Base-by-base conservation (phyloP, 2,329 filamentous ascomycete genomes). In the Fusarium sp. region DNA sequence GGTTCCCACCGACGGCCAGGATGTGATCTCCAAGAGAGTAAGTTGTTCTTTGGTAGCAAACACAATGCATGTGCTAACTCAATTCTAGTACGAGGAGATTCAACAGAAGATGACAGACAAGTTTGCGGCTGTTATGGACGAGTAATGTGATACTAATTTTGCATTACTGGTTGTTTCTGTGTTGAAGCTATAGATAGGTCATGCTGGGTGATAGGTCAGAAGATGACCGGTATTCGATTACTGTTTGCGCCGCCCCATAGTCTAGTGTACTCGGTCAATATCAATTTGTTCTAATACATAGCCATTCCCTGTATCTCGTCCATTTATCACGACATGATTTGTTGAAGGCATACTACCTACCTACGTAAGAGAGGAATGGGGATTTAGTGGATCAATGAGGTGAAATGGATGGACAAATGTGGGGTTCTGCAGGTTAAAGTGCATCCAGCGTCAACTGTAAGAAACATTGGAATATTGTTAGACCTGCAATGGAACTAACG, bases 41-140 rank as follows among this genome's bases (percentile, higher is more conserved):
- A 78, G 89, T 80, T 50, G 20, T 44, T 18, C 42, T 36, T 30
- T n/a, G n/a, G 36, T 9, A 7, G 20, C n/a, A 20, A 18, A 8
- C 26, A n/a, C 20, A 44, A 50, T 30, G 54, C 54, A 26, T 59
- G 17, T 78, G 75, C 85, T 90, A 81, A 90, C 82, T 44, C 13
- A 32, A 22, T 35, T 38, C 58, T 79, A 96, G 94, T 99, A 98
- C 84, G 96, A 98, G 88, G 91, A 91, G 78, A 91, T 98, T 78
- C 89, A 96, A 79, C 94, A 97, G 85, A 88, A 91, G 79, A 96
- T 99, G 95, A 92, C 93, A 78, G 96, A 99, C 86, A 98, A 98
- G 87, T 99, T 99, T 85, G 96, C 96, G 56, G 92, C 95, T 44
- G 96, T 99, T 69, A 90, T 94, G 82, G 96, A 99, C 84, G 96